A percentile compares a stretch with the other conserved stretches of the same genome.
Evolutionary conservation across 768 basidiomycete genomes (phyloP).

Genomic region (Mycena vitilis): DNA sequence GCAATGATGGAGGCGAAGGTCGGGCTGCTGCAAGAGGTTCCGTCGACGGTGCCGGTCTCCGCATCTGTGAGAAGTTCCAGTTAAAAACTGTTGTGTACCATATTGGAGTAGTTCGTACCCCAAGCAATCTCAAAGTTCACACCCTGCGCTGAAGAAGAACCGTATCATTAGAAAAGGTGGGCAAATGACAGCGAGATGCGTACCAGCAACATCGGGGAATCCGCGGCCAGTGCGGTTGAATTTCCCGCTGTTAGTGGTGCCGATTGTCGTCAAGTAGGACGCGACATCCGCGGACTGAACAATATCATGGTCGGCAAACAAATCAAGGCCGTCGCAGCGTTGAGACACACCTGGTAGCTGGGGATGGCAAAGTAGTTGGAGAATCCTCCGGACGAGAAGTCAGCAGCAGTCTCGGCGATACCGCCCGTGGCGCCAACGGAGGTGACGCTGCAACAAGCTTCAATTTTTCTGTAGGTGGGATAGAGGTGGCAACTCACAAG

Average conservation of each 20-base stretch:
- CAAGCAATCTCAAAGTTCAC: constrained; percentile 24
- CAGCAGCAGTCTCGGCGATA: constrained; percentile 54
- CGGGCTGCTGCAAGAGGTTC: constrained; percentile 17
- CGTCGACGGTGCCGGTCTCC: constrained; percentile 22
- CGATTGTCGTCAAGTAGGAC: constrained; percentile 37
- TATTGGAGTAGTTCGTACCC: not conserved
- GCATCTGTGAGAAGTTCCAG: not conserved
- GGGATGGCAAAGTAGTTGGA: constrained; percentile 51
- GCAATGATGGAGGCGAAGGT: constrained; percentile 18
- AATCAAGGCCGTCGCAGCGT: too few species aligned
- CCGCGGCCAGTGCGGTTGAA: constrained; percentile 44
- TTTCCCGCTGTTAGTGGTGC: constrained; percentile 51
- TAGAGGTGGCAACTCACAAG: constrained; percentile 18
- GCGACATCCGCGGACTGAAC: constrained; percentile 34
- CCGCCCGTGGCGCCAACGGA: constrained; percentile 55
- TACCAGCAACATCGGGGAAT: constrained; percentile 8
- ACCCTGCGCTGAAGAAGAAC: constrained; percentile 4
- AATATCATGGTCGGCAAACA: too few species aligned
- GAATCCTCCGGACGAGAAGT: constrained; percentile 67
- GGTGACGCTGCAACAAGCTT: constrained; percentile 24
- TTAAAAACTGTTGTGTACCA: not conserved
- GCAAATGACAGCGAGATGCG: too few species aligned
- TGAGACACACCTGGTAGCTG: constrained; percentile 44
- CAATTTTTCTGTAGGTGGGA: not conserved
- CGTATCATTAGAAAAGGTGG: too few species aligned